Evolutionary conservation across 495 filamentous ascomycete species (phyloP), one percentile per base, ranked within the genome.

Genomic region (Penicillium verhagenii): DNA sequence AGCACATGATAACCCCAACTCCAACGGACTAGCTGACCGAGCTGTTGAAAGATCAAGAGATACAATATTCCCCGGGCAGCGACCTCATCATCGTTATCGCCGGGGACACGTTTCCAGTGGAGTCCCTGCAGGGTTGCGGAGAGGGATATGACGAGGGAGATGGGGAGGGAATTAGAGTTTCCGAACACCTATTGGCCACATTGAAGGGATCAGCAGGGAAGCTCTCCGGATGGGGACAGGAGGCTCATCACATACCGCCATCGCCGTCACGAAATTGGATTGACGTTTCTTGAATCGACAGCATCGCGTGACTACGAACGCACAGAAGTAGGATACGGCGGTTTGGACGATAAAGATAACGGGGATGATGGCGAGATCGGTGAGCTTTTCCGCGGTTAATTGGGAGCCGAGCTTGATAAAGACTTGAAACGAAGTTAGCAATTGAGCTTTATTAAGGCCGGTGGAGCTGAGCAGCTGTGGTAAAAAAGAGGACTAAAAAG

Each of bases 401-500:
- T 98, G 94, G 6, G 89, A 93, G n/a, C 93, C 94, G 20, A 98
- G 80, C 72, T 97, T 98, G 24, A 89, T 96, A 76, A 97, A 98
- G 67, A 98, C 92, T 96, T 58, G 45, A 56, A 18, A 19, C 28
- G n/a, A 16, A 37, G 37, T 60, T 46, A 47, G 29, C 20, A 18
- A 52, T 47, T 26, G 35, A 38, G 19, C 16, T 25, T 9, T 16
- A 13, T 2, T n/a, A 16, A 6, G 25, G 21, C 19, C 4, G 37
- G 29, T 52, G 19, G 21, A 23, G 21, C 33, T 21, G 24, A 46
- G 19, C 33, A n/a, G n/a, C n/a, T n/a, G 9, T 13, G 39, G 43
- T 28, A 28, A 49, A 23, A 11, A n/a, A n/a, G n/a, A n/a, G n/a
- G 11, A 38, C 37, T 24, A 23, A 33, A 10, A 24, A 45, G 31